phyloP scores from a whole-genome alignment of 2,329 filamentous ascomycete species.

The Triangularia setosa region DNA sequence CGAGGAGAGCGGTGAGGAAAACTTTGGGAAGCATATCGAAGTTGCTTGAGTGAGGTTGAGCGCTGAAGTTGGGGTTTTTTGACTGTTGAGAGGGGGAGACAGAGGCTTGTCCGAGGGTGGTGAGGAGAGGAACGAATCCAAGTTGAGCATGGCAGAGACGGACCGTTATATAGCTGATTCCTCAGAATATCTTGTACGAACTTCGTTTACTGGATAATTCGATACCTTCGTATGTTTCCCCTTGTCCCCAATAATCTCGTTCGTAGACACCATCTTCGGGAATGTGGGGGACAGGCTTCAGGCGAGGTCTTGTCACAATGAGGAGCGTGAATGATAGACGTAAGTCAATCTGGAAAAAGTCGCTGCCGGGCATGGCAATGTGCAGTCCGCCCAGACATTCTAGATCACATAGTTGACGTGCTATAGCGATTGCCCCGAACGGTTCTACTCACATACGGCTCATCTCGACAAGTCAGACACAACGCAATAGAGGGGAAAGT shows the following conservation, averaged over 20 bases:
- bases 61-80: background rate
- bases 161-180: background rate
- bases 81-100: background rate
- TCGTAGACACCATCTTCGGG: background rate
- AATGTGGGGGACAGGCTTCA: background rate
- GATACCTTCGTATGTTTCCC: too few relatives aligned
- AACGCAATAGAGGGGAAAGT: background rate
- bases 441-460: background rate
- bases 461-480: background rate
- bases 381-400: background rate
- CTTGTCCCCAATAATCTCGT: background rate
- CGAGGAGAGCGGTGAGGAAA: slow-evolving; percentile 16
- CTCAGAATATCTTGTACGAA: background rate
- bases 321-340: background rate
- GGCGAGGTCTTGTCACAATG: background rate
- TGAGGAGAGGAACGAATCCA: background rate
- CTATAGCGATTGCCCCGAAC: background rate
- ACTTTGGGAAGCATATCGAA: slow-evolving; percentile 15
- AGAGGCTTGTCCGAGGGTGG: background rate
- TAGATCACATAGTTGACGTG: background rate
- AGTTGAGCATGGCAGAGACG: background rate
- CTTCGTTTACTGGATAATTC: background rate
- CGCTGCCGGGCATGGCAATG: background rate
- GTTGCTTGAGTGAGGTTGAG: background rate
- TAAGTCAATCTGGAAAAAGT: slow-evolving; percentile 1